A percentile compares a stretch with the other conserved stretches of the same genome.
These are phyloP conservation scores for Quercus gilva DNA, from an alignment of 306 rosid species.

Conservation along the genomic window DNA sequence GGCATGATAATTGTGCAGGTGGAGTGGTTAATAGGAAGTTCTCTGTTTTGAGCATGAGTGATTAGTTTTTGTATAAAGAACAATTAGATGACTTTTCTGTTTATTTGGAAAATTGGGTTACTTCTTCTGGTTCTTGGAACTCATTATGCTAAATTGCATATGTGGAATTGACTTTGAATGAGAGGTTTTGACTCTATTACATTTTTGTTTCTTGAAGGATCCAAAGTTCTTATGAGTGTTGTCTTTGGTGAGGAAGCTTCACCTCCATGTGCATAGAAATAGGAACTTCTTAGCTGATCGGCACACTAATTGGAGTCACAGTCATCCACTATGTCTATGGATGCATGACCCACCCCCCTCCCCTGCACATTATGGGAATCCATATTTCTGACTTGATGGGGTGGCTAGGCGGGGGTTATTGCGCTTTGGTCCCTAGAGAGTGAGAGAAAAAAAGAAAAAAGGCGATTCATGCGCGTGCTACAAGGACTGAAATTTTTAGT, in stretches of 20 bases:
- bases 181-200: slow-evolving; percentile 4
- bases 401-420: no score
- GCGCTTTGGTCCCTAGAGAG: no score
- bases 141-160: slow-evolving; percentile 4
- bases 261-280: not conserved
- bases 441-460: not conserved
- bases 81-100: not conserved
- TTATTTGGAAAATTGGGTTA: not conserved
- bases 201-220: slow-evolving; percentile 5
- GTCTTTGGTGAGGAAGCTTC: not conserved
- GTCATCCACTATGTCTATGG: not conserved
- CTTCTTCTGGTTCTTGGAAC: slow-evolving; percentile 3
- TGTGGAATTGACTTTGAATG: not conserved
- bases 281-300: not conserved
- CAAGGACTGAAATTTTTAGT: slow-evolving; percentile 18
- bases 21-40: not conserved
- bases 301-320: not conserved
- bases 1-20: not conserved
- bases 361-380: no score
- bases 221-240: not conserved
- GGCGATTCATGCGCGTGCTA: not conserved
- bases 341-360: no score
- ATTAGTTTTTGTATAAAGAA: not conserved
- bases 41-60: not conserved
- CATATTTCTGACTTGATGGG: no score